Percentiles rank a stretch among this genome's conserved stretches.
phyloP scores from a whole-genome alignment of 164 flowering plant species.

The Kalanchoe fedtschenkoi region DNA sequence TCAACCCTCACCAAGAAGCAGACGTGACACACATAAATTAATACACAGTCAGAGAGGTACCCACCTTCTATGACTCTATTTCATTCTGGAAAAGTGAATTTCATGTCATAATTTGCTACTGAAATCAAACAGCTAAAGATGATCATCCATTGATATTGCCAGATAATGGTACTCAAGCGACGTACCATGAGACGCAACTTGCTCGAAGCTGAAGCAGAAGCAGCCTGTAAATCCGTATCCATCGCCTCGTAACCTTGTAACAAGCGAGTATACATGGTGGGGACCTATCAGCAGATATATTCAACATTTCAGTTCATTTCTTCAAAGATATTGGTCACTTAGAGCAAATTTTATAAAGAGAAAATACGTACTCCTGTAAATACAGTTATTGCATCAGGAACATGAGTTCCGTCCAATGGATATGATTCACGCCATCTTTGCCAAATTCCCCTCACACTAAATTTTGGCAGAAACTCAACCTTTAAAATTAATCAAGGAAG shows the following conservation, averaged over 20 bases:
- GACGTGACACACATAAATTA: not conserved
- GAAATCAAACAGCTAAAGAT: not conserved
- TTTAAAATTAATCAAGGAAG: constrained; percentile 21
- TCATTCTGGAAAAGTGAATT: not conserved
- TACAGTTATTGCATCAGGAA: constrained; percentile 64
- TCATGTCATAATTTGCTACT: not conserved
- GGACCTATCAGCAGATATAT: constrained; percentile 43
- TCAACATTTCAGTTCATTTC: not conserved
- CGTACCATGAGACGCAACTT: constrained; percentile 92
- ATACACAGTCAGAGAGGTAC: not conserved
- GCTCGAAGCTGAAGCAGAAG: constrained; percentile 73
- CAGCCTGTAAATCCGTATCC: constrained; percentile 58
- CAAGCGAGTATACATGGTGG: constrained; percentile 88
- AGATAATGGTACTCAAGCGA: constrained; percentile 2
- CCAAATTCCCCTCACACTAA: constrained; percentile 98
- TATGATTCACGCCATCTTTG: constrained; percentile 96
- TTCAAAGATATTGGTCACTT: not conserved
- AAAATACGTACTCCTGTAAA: constrained; percentile 85
- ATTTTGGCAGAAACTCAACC: constrained; percentile 98
- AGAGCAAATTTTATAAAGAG: not conserved
- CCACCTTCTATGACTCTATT: not conserved
- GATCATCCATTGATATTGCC: not conserved
- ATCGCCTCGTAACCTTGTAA: constrained; percentile 91
- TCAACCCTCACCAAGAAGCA: too few species aligned
- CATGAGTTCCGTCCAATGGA: constrained; percentile 49